Evolutionary conservation across 345 rosid species (phyloP).

Genomic region (Brassica incana): DNA sequence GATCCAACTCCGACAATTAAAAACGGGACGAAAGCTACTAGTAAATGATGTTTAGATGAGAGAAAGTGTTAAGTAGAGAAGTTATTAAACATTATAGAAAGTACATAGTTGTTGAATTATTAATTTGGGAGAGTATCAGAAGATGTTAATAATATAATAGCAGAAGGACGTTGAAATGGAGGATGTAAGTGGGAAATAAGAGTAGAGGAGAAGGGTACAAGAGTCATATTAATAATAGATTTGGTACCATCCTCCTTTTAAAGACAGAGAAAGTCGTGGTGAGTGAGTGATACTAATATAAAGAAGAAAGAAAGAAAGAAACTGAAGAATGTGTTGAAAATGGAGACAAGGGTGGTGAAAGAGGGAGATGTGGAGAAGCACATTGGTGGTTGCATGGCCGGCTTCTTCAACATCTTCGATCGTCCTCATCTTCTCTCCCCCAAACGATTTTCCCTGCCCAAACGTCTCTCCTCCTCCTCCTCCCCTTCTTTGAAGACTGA

Average conservation of each 20-base stretch:
- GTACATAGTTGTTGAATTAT: background rate
- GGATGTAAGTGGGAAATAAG: conserved; percentile 5
- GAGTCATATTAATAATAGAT: conserved; percentile 19
- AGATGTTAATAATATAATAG: background rate
- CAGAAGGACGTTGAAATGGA: background rate
- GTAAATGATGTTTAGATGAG: background rate
- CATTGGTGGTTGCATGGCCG: conserved; percentile 92
- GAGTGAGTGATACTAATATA: background rate
- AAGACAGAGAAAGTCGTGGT: conserved; percentile 31
- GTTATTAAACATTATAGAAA: background rate
- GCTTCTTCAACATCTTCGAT: conserved; percentile 93
- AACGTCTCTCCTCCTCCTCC: conserved; percentile 55
- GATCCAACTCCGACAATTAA: background rate
- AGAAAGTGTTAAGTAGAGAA: background rate
- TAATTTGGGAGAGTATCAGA: background rate
- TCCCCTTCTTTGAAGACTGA: background rate
- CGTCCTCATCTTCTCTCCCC: conserved; percentile 69
- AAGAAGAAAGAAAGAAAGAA: background rate
- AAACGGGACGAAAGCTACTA: background rate
- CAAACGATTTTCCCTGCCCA: conserved; percentile 59
- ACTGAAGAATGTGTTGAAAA: conserved; percentile 31
- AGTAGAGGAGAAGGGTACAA: conserved; percentile 29
- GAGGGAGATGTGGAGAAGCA: conserved; percentile 48
- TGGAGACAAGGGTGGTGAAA: conserved; percentile 20
- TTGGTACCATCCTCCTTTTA: background rate